Conservation (phyloP, 2,329 filamentous ascomycete genomes). For the Fusarium armeniacum region DNA sequence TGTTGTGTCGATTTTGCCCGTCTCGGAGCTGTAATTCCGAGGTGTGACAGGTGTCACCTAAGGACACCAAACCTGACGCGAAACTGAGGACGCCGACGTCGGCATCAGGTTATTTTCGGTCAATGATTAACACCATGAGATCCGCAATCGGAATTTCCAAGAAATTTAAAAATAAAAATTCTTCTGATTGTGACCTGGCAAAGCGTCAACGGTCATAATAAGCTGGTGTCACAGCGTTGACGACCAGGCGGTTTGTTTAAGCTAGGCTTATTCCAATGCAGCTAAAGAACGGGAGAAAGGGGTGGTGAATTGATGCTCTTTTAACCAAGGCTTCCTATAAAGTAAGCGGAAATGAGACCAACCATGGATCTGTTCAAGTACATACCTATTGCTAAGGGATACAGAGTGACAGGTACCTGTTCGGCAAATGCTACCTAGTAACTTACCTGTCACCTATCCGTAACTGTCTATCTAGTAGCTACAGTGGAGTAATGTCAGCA, state of each 20-base stretch:
- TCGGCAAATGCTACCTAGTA: background rate
- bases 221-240: conserved; percentile 13
- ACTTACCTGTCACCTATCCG: no score
- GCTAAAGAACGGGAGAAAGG: background rate
- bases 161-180: background rate
- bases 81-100: conserved; percentile 6
- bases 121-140: background rate
- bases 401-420: background rate
- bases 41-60: background rate
- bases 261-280: conserved; percentile 6
- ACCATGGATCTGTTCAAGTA: no score
- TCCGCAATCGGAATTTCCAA: background rate
- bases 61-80: background rate
- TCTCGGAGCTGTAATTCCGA: conserved; percentile 27
- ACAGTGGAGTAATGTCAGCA: background rate
- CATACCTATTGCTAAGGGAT: background rate
- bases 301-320: background rate
- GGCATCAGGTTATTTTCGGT: background rate
- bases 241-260: background rate
- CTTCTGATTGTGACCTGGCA: no score
- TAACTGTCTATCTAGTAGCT: background rate
- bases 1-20: conserved; percentile 2
- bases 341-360: background rate
- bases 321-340: background rate
- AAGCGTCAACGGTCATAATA: background rate